Evolutionary conservation across 2,329 filamentous ascomycete genomes (phyloP), one percentile per base, ranked within the genome.

Genomic region (Microascus cirrosus): DNA sequence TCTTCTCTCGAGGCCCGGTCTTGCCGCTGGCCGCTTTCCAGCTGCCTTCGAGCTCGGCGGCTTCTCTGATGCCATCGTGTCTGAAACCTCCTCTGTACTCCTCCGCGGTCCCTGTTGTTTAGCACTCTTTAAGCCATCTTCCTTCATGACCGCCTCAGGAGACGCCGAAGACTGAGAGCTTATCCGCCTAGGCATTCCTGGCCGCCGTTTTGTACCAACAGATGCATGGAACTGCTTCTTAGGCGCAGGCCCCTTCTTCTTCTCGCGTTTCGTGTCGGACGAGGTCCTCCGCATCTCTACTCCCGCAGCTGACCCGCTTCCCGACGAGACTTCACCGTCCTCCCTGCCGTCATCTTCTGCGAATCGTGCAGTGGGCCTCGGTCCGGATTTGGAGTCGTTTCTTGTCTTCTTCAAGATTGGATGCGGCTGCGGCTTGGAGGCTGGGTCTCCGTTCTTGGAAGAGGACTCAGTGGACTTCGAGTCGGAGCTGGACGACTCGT

Each of bases 341-440:
- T 75, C 73, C 54, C 74, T 68, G 34, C 70, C 69, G 60, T 76
- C 74, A 1, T 81, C 81, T 18, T 79, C 80, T 8, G 78, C 75
- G 62, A 85, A 84, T n/a, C 81, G 78, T 57, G 82, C 81, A 10
- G 80, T 84, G n/a, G 80, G 81, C 22, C 78, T 74, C 13, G 79
- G 77, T 5, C 79, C 79, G 18, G 74, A 76, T 22, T 71, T 69
- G 34, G 80, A 80, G 59, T 79, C 78, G 15, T 77, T 77, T 63
- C 79, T 74, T 52, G 75, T 70, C 67, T 84, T 85, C 66, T 84
- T 84, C 59, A 85, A 65, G 57, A 85, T 85, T 0, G 82, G 81
- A 62, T 82, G 80, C 2, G 74, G 65, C 39, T 75, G 77, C 4
- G 77, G 74, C 8, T 76, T 73, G 58, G 75, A 74, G 15, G 74